These are phyloP conservation scores for Phtheirospermum japonicum DNA, from an alignment of 257 asterid genomes.

Conservation along the genomic window DNA sequence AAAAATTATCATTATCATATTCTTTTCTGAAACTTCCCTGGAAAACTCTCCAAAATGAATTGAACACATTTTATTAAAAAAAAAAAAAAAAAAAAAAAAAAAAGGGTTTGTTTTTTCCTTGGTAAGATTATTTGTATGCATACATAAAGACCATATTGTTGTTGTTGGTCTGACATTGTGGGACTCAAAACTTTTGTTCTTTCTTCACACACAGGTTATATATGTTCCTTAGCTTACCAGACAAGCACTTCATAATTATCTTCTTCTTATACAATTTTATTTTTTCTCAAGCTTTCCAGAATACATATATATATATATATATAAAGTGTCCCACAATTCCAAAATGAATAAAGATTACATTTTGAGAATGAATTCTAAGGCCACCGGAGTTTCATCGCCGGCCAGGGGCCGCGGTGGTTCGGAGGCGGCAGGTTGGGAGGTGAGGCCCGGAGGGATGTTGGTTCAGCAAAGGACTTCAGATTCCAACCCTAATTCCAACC, in stretches of 20 bases:
- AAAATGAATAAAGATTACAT: slow-evolving; percentile 44
- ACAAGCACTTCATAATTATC: slow-evolving; percentile 47
- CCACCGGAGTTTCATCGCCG: slow-evolving; percentile 38
- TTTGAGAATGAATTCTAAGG: slow-evolving; percentile 55
- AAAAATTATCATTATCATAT: slow-evolving; percentile 34
- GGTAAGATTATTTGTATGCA: slow-evolving; percentile 17
- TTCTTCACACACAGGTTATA: slow-evolving; percentile 49
- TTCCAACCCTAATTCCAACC: slow-evolving; percentile 37
- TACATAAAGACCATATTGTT: slow-evolving; percentile 34
- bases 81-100: neutral
- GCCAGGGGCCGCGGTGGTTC: slow-evolving; percentile 32
- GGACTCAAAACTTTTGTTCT: slow-evolving; percentile 61
- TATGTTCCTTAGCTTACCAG: slow-evolving; percentile 84
- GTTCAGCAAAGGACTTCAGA: slow-evolving; percentile 82
- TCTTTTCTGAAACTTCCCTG: slow-evolving; percentile 40
- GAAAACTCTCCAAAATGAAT: slow-evolving; percentile 30
- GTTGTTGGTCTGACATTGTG: slow-evolving; percentile 59
- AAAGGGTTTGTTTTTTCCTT: slow-evolving; percentile 22
- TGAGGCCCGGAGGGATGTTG: slow-evolving; percentile 90
- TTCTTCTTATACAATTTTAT: slow-evolving; percentile 8
- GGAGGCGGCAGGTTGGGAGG: slow-evolving; percentile 53
- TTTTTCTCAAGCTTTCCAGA: neutral
- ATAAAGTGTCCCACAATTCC: neutral
- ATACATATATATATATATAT: neutral
- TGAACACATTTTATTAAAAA: slow-evolving; percentile 15